A percentile compares a stretch with the other conserved stretches of the same genome.
These are phyloP conservation scores for Bothriochloa decipiens DNA, from an alignment of 176 grass and related monocot species.

Conservation along the genomic window DNA sequence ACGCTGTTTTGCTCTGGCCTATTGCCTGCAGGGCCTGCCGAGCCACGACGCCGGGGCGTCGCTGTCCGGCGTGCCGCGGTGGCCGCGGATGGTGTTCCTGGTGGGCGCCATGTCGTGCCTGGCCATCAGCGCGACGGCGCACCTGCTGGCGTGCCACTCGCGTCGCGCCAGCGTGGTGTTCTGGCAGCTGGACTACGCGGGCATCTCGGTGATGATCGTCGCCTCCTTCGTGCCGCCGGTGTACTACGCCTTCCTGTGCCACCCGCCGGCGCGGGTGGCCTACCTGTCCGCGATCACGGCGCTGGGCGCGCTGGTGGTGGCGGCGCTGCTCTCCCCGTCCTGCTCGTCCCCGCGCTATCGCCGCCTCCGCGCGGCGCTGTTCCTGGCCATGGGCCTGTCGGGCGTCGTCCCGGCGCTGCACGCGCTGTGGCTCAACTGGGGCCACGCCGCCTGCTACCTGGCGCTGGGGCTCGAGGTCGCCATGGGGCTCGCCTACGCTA, in stretches of 20 bases:
- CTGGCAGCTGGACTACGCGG: conserved; percentile 92
- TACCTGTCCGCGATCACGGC: conserved; percentile 78
- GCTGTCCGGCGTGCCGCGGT: conserved; percentile 50
- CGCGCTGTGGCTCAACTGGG: conserved; percentile 70
- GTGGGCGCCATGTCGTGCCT: conserved; percentile 83
- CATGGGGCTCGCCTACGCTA: conserved; percentile 67
- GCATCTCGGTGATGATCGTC: conserved; percentile 93
- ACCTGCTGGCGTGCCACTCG: conserved; percentile 96
- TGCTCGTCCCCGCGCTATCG: conserved; percentile 73
- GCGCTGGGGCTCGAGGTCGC: conserved; percentile 66
- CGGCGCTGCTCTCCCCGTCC: conserved; percentile 66
- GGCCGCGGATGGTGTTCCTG: conserved; percentile 87
- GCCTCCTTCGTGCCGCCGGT: conserved; percentile 89
- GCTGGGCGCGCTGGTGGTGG: conserved; percentile 63
- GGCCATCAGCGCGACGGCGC: conserved; percentile 68
- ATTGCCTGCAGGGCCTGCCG: conserved; percentile 33
- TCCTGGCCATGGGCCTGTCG: conserved; percentile 82
- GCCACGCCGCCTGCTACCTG: conserved; percentile 63
- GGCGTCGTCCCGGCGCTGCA: conserved; percentile 75
- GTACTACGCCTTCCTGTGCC: conserved; percentile 93
- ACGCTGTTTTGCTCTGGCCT: background rate
- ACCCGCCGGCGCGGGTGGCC: conserved; percentile 47
- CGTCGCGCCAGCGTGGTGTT: conserved; percentile 60
- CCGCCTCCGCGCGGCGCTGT: conserved; percentile 68
- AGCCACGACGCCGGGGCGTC: background rate